Conservation (phyloP, 345 rosid genomes). For the Pistacia vera region DNA sequence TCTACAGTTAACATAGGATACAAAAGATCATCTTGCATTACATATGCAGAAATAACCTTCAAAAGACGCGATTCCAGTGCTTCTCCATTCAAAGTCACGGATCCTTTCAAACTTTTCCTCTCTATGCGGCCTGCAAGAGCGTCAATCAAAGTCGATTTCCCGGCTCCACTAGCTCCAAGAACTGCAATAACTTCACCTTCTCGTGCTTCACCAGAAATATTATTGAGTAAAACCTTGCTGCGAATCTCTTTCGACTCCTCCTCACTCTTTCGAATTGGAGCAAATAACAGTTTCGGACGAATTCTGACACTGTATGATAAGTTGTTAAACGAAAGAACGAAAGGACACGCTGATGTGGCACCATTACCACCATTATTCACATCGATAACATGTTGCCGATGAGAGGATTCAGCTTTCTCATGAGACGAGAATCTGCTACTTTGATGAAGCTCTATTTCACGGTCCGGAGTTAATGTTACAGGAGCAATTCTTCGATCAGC, state of each 20-base stretch:
- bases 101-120: slow-evolving; percentile 33
- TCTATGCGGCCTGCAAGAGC: slow-evolving; percentile 38
- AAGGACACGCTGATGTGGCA: neutral
- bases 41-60: slow-evolving; percentile 46
- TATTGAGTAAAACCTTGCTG: slow-evolving; percentile 34
- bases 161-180: slow-evolving; percentile 47
- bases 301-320: slow-evolving; percentile 6
- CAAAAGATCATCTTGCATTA: slow-evolving; percentile 43
- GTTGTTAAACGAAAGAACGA: slow-evolving; percentile 15
- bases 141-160: slow-evolving; percentile 45
- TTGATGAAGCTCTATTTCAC: too few species aligned
- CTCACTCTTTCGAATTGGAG: neutral
- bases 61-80: slow-evolving; percentile 35
- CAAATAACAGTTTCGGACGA: neutral
- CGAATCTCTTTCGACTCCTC: neutral
- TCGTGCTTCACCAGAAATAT: slow-evolving; percentile 35
- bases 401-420: too few species aligned
- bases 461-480: too few species aligned
- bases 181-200: slow-evolving; percentile 45
- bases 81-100: slow-evolving; percentile 34
- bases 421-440: too few species aligned
- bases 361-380: neutral
- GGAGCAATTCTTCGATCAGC: too few species aligned
- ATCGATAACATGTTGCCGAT: too few species aligned
- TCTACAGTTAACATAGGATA: slow-evolving; percentile 47